These are phyloP conservation scores for Blastomyces emzantsi DNA, from an alignment of 2,329 filamentous ascomycete genomes.

Conservation along the genomic window DNA sequence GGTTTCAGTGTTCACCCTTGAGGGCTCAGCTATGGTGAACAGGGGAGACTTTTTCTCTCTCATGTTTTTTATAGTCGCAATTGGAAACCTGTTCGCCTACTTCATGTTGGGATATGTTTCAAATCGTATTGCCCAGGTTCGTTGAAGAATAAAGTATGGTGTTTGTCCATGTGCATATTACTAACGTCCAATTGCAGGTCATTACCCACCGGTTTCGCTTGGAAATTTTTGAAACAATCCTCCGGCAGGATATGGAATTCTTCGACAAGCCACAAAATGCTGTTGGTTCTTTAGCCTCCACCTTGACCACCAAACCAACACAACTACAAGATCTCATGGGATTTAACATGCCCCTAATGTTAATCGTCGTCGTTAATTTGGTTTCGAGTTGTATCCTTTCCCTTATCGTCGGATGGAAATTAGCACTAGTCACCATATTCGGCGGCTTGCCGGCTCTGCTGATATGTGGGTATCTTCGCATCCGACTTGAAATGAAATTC, in stretches of 20 bases:
- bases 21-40: conserved; percentile 15
- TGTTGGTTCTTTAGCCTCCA: conserved; percentile 57
- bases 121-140: conserved; percentile 21
- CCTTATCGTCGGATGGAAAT: conserved; percentile 67
- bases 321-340: conserved; percentile 51
- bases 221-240: conserved; percentile 21
- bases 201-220: conserved; percentile 19
- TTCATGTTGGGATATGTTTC: conserved; percentile 27
- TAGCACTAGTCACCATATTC: conserved; percentile 55
- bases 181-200: conserved; percentile 3
- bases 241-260: conserved; percentile 25
- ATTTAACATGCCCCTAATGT: conserved; percentile 68
- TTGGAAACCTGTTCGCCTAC: conserved; percentile 28
- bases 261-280: conserved; percentile 20
- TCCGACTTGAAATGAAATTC: conserved; percentile 42
- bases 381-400: conserved; percentile 57
- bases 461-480: conserved; percentile 29
- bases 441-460: conserved; percentile 35
- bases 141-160: not conserved
- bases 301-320: conserved; percentile 71
- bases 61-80: conserved; percentile 41
- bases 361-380: conserved; percentile 67
- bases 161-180: not conserved
- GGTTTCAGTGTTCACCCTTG: conserved; percentile 21
- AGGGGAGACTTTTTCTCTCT: conserved; percentile 38